These are phyloP conservation scores for Copromyces sp. DNA, from an alignment of 495 filamentous ascomycete species.

Conservation along the genomic window DNA sequence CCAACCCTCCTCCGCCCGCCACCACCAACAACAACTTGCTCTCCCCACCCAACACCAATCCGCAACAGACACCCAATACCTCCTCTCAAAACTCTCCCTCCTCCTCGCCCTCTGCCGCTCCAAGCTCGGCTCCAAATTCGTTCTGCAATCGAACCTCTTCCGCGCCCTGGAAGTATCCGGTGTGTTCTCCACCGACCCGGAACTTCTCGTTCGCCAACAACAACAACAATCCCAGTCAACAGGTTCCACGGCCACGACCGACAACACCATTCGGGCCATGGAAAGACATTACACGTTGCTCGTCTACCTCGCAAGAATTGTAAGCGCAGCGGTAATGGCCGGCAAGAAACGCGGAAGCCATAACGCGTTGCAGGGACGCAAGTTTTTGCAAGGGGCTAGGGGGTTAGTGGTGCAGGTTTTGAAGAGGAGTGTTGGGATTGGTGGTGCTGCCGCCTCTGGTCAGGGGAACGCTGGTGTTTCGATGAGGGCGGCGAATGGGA, in stretches of 20 bases:
- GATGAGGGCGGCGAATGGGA: background rate
- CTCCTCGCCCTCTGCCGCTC: slow-evolving; percentile 79
- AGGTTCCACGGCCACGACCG: background rate
- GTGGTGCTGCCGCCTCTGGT: slow-evolving; percentile 17
- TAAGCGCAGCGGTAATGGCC: slow-evolving; percentile 66
- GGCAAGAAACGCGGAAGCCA: slow-evolving; percentile 50
- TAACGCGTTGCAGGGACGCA: slow-evolving; percentile 67
- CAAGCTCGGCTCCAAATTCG: slow-evolving; percentile 62
- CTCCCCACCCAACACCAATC: slow-evolving; percentile 6
- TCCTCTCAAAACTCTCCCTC: slow-evolving; percentile 67
- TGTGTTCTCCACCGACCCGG: slow-evolving; percentile 84
- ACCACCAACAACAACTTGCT: background rate
- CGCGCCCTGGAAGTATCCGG: slow-evolving; percentile 64
- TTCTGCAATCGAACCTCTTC: slow-evolving; percentile 86
- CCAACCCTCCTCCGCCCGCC: no score
- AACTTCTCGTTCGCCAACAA: slow-evolving; percentile 38
- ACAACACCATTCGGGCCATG: slow-evolving; percentile 53
- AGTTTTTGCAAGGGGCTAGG: slow-evolving; percentile 72
- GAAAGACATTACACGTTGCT: slow-evolving; percentile 77
- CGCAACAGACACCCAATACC: slow-evolving; percentile 40
- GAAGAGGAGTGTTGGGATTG: slow-evolving; percentile 78
- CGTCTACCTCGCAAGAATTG: slow-evolving; percentile 67
- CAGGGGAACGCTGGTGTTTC: background rate
- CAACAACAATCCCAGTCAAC: background rate
- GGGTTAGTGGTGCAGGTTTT: slow-evolving; percentile 77